These are phyloP conservation scores for Vanderwaltozyma polyspora DNA, from an alignment of 805 yeast species.

Conservation along the genomic window DNA sequence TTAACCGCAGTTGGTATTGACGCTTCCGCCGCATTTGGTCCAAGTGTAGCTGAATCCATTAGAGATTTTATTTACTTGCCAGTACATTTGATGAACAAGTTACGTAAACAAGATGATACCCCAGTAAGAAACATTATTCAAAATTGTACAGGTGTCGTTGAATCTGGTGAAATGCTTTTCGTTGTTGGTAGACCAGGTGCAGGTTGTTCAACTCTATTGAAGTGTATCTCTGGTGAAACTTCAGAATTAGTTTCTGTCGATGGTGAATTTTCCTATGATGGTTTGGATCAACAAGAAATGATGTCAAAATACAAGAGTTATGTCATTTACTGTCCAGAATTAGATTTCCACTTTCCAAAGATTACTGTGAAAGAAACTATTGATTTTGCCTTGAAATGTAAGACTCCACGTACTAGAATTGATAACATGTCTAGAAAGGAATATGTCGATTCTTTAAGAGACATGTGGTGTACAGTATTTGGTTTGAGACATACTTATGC, in stretches of 20 bases:
- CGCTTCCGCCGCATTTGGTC: conserved; percentile 42
- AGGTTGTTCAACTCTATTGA: conserved; percentile 49
- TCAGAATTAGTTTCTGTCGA: conserved; percentile 27
- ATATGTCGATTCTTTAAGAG: conserved; percentile 39
- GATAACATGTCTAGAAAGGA: conserved; percentile 37
- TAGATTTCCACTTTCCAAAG: conserved; percentile 41
- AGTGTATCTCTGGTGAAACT: conserved; percentile 36
- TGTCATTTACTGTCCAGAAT: conserved; percentile 42
- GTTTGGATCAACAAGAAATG: conserved; percentile 38
- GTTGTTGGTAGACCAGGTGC: conserved; percentile 53
- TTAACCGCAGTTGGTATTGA: conserved; percentile 39
- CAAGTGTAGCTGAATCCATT: conserved; percentile 34
- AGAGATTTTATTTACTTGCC: conserved; percentile 28
- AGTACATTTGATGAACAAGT: conserved; percentile 9
- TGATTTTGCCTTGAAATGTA: conserved; percentile 38
- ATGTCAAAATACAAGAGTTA: conserved; percentile 35
- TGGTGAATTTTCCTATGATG: conserved; percentile 39
- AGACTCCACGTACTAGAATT: conserved; percentile 36
- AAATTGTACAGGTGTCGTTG: conserved; percentile 33
- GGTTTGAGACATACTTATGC: conserved; percentile 44
- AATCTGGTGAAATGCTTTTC: conserved; percentile 42
- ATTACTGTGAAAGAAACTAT: conserved; percentile 42
- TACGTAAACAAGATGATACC: conserved; percentile 23
- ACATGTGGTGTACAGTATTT: conserved; percentile 42
- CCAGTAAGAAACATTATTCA: conserved; percentile 31